Percentiles rank a stretch among this genome's conserved stretches.
These are phyloP conservation scores for Diaporthe aspalathi DNA, from an alignment of 2,329 filamentous ascomycete species.

Conservation along the genomic window DNA sequence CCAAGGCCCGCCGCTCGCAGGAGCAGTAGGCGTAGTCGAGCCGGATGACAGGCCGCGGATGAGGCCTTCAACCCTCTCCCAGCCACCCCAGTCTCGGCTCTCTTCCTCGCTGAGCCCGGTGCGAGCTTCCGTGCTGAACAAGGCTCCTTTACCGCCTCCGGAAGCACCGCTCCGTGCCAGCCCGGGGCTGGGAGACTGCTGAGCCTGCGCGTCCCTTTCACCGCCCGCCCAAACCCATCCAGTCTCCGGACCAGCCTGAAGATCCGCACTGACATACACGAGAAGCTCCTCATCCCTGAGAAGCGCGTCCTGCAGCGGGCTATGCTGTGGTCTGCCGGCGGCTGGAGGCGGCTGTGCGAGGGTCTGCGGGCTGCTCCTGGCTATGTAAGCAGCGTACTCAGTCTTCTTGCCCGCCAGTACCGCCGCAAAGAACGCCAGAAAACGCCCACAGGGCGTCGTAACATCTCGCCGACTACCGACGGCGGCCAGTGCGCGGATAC, in stretches of 20 bases:
- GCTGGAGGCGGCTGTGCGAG: conserved; percentile 46
- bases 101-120: conserved; percentile 68
- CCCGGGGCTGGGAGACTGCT: conserved; percentile 44
- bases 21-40: conserved; percentile 40
- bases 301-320: conserved; percentile 51
- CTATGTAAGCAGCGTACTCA: conserved; percentile 57
- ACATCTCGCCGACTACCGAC: conserved; percentile 79
- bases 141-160: conserved; percentile 47
- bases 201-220: conserved; percentile 60
- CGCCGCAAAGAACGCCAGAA: conserved; percentile 83
- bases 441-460: conserved; percentile 82
- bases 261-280: conserved; percentile 85
- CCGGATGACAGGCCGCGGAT: conserved; percentile 64
- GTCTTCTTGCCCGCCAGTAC: conserved; percentile 68
- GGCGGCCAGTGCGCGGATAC: conserved; percentile 76
- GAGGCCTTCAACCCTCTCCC: conserved; percentile 77
- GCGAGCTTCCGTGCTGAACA: conserved; percentile 59
- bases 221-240: conserved; percentile 85
- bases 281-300: conserved; percentile 85
- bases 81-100: conserved; percentile 80
- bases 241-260: conserved; percentile 81
- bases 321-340: conserved; percentile 43
- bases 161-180: conserved; percentile 41
- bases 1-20: conserved; percentile 32
- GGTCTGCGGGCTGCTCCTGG: conserved; percentile 47